phyloP scores from a whole-genome alignment of 768 basidiomycete genomes.

The Mycena amicta region DNA sequence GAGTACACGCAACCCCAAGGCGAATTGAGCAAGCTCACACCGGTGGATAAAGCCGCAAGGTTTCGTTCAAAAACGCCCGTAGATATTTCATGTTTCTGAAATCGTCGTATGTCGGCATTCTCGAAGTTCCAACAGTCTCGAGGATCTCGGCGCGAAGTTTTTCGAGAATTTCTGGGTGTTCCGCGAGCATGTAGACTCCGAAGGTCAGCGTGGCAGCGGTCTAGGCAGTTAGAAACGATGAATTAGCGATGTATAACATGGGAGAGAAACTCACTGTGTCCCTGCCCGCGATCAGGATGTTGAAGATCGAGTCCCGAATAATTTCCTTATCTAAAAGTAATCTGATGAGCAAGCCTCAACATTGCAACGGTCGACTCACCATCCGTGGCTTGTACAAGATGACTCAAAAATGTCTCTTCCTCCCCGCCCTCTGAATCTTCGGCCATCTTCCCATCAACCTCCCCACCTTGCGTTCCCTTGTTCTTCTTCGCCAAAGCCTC shows the following conservation, averaged over 20 bases:
- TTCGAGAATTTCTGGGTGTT: slow-evolving; percentile 48
- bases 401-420: slow-evolving; percentile 49
- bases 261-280: slow-evolving; percentile 45
- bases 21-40: slow-evolving; percentile 46
- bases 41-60: slow-evolving; percentile 54
- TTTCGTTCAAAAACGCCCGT: slow-evolving; percentile 45
- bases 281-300: slow-evolving; percentile 46
- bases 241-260: no score
- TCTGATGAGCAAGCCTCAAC: not conserved
- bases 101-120: slow-evolving; percentile 56
- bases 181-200: slow-evolving; percentile 53
- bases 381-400: slow-evolving; percentile 53
- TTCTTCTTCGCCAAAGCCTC: slow-evolving; percentile 37
- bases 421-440: slow-evolving; percentile 38
- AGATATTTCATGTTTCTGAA: slow-evolving; percentile 61
- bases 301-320: slow-evolving; percentile 45
- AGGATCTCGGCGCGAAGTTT: slow-evolving; percentile 56
- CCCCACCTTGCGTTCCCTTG: slow-evolving; percentile 24
- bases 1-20: no score
- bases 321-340: slow-evolving; percentile 37
- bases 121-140: slow-evolving; percentile 41
- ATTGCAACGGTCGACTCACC: slow-evolving; percentile 33
- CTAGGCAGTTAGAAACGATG: no score
- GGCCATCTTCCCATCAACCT: slow-evolving; percentile 4
- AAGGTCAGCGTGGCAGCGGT: slow-evolving; percentile 55